Conservation (phyloP, 2,329 filamentous ascomycete species). For the Leptographium flavum region DNA sequence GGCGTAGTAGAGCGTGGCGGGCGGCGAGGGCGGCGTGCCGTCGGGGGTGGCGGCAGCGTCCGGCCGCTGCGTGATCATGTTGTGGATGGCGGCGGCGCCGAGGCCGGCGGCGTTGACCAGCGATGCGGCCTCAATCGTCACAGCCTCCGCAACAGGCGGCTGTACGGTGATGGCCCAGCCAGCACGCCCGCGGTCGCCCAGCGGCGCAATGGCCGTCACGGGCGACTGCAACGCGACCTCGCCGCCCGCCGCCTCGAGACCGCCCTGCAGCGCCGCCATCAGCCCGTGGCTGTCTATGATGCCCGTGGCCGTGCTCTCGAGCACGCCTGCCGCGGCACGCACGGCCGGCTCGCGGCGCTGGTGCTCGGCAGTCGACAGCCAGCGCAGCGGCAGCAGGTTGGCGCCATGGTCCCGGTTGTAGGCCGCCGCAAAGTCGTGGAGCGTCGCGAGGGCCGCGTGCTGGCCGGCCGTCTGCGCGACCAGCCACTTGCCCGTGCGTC, state of each 20-base stretch:
- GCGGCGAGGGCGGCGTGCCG: slow-evolving; percentile 25
- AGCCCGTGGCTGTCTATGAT: slow-evolving; percentile 79
- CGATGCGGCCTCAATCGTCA: slow-evolving; percentile 50
- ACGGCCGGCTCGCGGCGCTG: slow-evolving; percentile 58
- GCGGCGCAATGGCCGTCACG: slow-evolving; percentile 45
- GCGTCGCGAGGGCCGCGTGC: slow-evolving; percentile 41
- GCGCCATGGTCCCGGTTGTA: slow-evolving; percentile 13
- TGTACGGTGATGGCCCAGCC: slow-evolving; percentile 58
- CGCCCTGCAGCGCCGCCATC: slow-evolving; percentile 67
- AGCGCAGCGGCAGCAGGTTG: slow-evolving; percentile 41
- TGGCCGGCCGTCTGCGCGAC: slow-evolving; percentile 71
- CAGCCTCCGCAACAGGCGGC: not conserved
- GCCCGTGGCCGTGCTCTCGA: slow-evolving; percentile 77
- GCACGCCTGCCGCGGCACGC: slow-evolving; percentile 52
- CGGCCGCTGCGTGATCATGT: slow-evolving; percentile 51
- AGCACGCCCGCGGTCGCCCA: slow-evolving; percentile 27
- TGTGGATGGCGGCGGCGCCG: slow-evolving; percentile 60
- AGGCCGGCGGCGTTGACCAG: slow-evolving; percentile 81
- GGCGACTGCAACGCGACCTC: slow-evolving; percentile 54
- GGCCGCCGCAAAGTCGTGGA: slow-evolving; percentile 29
- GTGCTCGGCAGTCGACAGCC: slow-evolving; percentile 51
- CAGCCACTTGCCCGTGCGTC: slow-evolving; percentile 82
- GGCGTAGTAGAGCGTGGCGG: slow-evolving; percentile 56
- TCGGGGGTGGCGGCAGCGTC: not conserved
- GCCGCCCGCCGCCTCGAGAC: slow-evolving; percentile 65